phyloP scores from a whole-genome alignment of 305 asterid species.

The Rubia peregrina region DNA sequence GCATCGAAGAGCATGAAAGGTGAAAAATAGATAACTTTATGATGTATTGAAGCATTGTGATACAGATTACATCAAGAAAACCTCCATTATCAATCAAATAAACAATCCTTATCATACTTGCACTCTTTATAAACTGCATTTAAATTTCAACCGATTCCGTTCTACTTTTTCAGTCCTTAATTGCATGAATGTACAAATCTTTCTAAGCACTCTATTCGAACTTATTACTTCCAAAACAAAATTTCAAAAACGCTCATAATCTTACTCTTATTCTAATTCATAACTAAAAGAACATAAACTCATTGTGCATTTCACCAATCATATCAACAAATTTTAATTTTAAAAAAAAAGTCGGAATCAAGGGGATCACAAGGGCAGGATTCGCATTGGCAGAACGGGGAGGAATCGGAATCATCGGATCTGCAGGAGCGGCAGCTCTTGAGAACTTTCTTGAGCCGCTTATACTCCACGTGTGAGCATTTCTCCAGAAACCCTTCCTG shows the following conservation, averaged over 20 bases:
- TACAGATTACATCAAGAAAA: too few species aligned
- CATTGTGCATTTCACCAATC: not conserved
- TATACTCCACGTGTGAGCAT: conserved; percentile 64
- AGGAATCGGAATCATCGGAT: conserved; percentile 16
- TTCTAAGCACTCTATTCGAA: not conserved
- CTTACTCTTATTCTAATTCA: too few species aligned
- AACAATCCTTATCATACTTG: not conserved
- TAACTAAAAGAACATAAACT: too few species aligned
- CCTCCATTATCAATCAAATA: not conserved
- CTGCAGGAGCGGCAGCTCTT: conserved; percentile 56
- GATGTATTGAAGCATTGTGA: too few species aligned
- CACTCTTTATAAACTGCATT: not conserved
- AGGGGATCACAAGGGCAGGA: conserved; percentile 40
- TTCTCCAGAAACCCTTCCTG: conserved; percentile 43
- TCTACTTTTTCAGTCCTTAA: too few species aligned
- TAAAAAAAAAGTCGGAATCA: not conserved
- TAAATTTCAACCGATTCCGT: not conserved
- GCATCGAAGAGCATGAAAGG: too few species aligned
- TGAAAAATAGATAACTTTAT: too few species aligned
- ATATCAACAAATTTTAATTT: not conserved
- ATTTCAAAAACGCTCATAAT: too few species aligned
- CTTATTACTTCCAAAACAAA: not conserved
- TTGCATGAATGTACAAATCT: too few species aligned
- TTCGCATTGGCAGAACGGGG: conserved; percentile 30
- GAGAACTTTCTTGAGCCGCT: conserved; percentile 71